Base-by-base conservation (phyloP, 2,329 filamentous ascomycete species). In the Colletotrichum ledebouriae region DNA sequence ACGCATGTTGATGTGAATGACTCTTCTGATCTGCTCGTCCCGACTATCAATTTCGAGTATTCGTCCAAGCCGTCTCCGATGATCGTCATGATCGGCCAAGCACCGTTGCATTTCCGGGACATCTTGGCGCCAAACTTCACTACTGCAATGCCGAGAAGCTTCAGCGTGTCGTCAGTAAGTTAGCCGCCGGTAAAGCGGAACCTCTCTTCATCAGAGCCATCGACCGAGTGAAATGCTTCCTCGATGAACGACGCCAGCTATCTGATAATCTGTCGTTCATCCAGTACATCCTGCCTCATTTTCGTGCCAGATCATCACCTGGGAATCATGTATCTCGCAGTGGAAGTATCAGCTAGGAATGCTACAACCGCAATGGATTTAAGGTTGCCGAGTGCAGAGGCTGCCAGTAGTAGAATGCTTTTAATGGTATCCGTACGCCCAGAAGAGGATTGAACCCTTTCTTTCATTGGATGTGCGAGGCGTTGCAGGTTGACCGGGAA, bases 1-100 rank as follows among this genome's bases (percentile, higher is more conserved):
- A 29, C 25, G 25, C 25, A 29, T 29, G 25, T 1, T 29, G 25
- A 4, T 29, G 3, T 6, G 25, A 29, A 29, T 6, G 52, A 55
- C 37, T 12, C 41, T 39, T 55, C 25, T 50, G 11, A 44, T 2
- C 20, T n/a, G 17, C 20, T 13, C 17, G 37, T 55, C n/a, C 12
- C 39, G 9, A 41, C 70, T 15, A 59, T 4, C 12, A 64, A 44
- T 11, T 17, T 22, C 4, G 46, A 44, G 39, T 64, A 49, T 6
- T 58, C 46, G n/a, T 55, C 46, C 4, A 55, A 53, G 22, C 60
- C 59, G 39, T 42, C 12, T 39, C 44, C 46, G 17, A 59, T 46
- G 12, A 46, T 39, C 13, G 29, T 46, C 59, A 57, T 63, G 1
- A 63, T 52, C 9, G 64, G 52, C 64, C 46, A 63, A 10, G 39